Evolutionary conservation across 1,284 basidiomycete species (phyloP).

Genomic region (Spongiforma sp.): DNA sequence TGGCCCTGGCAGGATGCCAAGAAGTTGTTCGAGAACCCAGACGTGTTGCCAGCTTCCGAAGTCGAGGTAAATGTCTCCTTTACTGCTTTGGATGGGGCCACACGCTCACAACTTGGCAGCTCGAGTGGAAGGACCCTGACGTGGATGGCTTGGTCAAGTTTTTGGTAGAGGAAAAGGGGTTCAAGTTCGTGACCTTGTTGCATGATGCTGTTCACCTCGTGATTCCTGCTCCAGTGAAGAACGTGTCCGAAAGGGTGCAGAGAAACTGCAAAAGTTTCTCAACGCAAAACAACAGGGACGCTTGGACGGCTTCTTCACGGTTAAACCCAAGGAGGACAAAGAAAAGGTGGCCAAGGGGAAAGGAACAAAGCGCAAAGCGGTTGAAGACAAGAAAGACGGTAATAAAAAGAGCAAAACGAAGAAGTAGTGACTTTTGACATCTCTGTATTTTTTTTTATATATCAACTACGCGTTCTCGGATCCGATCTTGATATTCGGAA

Average conservation of each 20-base stretch:
- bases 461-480: background rate
- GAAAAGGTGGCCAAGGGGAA: constrained; percentile 39
- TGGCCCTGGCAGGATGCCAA: constrained; percentile 99
- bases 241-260: constrained; percentile 93
- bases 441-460: constrained; percentile 22
- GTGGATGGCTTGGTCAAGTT: constrained; percentile 95
- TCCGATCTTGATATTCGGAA: constrained; percentile 3
- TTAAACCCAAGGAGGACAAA: constrained; percentile 60
- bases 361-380: constrained; percentile 55
- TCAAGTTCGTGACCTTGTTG: constrained; percentile 67
- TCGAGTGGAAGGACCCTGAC: constrained; percentile 96
- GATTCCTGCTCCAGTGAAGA: constrained; percentile 74
- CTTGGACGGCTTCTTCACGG: constrained; percentile 93
- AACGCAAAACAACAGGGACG: constrained; percentile 96
- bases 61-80: constrained; percentile 67
- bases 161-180: constrained; percentile 94
- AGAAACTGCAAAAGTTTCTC: constrained; percentile 89
- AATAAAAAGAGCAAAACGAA: constrained; percentile 41
- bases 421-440: constrained; percentile 23
- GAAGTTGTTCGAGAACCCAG: constrained; percentile 87
- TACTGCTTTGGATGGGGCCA: background rate
- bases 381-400: constrained; percentile 38
- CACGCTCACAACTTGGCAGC: constrained; percentile 46
- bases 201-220: background rate
- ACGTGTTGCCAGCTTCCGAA: constrained; percentile 86